phyloP scores from a whole-genome alignment of 1,284 basidiomycete genomes.

The Quambalaria eucalypti region DNA sequence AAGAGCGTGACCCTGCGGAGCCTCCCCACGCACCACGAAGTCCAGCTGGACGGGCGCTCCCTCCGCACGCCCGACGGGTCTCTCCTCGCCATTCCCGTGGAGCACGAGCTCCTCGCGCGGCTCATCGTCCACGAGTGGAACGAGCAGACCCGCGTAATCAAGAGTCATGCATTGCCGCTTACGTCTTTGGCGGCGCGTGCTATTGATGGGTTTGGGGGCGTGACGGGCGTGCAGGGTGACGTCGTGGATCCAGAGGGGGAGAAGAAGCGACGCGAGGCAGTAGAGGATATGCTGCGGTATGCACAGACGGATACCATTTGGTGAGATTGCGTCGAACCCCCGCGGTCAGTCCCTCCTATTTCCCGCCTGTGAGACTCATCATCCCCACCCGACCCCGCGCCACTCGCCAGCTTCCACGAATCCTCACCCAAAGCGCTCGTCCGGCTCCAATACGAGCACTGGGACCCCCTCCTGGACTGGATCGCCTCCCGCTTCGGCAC shows the following conservation, averaged over 20 bases:
- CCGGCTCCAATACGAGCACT: slow-evolving; percentile 71
- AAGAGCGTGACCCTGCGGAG: slow-evolving; percentile 3
- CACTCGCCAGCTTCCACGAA: slow-evolving; percentile 63
- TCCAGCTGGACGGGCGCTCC: slow-evolving; percentile 72
- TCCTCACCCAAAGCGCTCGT: slow-evolving; percentile 68
- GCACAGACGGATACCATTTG: slow-evolving; percentile 92
- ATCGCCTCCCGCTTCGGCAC: slow-evolving; percentile 57
- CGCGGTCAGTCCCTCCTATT: not conserved
- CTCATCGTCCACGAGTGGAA: slow-evolving; percentile 94
- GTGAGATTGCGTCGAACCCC: slow-evolving; percentile 51
- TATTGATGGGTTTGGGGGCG: slow-evolving; percentile 67
- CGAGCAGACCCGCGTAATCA: slow-evolving; percentile 73
- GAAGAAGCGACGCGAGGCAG: slow-evolving; percentile 19
- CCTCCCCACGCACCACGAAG: slow-evolving; percentile 16
- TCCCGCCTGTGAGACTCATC: no score
- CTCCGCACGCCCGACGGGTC: slow-evolving; percentile 80
- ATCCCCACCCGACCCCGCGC: no score
- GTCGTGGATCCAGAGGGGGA: no score
- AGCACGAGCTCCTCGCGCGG: slow-evolving; percentile 65
- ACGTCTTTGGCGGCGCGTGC: slow-evolving; percentile 72
- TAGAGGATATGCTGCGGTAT: slow-evolving; percentile 69
- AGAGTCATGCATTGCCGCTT: slow-evolving; percentile 74
- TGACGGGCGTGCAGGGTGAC: no score
- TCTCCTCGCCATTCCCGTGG: slow-evolving; percentile 61
- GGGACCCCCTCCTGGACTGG: slow-evolving; percentile 82